Evolutionary conservation across 179 eudicot species (phyloP).

Genomic region (Amaranthus tricolor): DNA sequence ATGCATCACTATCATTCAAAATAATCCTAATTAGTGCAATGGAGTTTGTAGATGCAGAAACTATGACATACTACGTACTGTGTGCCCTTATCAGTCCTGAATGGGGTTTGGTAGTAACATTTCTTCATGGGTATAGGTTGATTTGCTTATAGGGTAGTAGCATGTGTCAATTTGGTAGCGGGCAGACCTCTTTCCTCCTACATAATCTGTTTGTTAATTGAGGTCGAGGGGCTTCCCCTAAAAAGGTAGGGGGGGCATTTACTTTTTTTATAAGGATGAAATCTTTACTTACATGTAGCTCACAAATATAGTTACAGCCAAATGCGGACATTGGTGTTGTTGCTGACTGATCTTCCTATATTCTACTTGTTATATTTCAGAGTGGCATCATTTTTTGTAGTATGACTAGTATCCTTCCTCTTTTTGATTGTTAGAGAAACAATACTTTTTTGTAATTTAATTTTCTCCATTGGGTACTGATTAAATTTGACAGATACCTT

Average conservation of each 20-base stretch:
- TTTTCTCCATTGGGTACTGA: slow-evolving; percentile 15
- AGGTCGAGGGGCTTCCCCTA: background rate
- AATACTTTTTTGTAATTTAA: background rate
- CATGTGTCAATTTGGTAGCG: background rate
- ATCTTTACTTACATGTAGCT: background rate
- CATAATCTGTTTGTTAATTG: background rate
- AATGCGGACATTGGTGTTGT: background rate
- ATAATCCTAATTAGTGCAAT: background rate
- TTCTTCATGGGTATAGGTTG: background rate
- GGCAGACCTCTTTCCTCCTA: background rate
- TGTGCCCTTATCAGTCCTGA: no score
- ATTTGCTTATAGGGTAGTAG: background rate
- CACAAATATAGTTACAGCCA: background rate
- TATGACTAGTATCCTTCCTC: background rate
- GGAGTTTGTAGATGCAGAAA: background rate
- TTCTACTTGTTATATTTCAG: background rate
- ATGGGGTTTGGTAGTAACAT: no score
- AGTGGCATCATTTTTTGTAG: background rate
- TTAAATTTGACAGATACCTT: slow-evolving; percentile 48
- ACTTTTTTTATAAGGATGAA: background rate
- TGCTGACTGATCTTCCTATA: background rate
- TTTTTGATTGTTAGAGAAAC: background rate
- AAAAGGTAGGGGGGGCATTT: no score
- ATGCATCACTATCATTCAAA: background rate
- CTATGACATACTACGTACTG: no score